phyloP scores from a whole-genome alignment of 2,329 filamentous ascomycete genomes.

The Talaromyces sp. region DNA sequence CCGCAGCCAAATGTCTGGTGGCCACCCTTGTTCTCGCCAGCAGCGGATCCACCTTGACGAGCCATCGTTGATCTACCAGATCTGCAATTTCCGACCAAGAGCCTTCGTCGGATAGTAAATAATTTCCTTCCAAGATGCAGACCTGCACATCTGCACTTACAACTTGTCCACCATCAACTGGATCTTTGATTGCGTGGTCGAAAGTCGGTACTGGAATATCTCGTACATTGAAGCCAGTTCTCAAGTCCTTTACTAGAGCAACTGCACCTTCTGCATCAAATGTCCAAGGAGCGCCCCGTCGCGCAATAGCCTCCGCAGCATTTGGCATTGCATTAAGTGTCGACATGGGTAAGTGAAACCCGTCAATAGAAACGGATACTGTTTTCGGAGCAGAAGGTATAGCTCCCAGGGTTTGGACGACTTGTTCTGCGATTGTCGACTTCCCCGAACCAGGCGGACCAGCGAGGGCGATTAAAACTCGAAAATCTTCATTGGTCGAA shows the following conservation, averaged over 20 bases:
- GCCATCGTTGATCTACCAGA: conserved; percentile 1
- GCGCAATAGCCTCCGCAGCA: conserved; percentile 13
- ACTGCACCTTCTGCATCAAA: conserved; percentile 17
- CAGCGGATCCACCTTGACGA: conserved; percentile 1
- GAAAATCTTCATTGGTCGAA: neutral
- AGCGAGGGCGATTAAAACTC: conserved; percentile 4
- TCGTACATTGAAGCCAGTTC: conserved; percentile 6
- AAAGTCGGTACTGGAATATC: conserved; percentile 14
- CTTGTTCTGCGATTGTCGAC: conserved; percentile 11
- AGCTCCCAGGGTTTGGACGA: neutral
- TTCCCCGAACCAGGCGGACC: conserved; percentile 14
- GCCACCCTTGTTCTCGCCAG: neutral
- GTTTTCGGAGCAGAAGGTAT: neutral
- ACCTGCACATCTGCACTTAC: conserved; percentile 11
- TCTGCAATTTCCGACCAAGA: neutral
- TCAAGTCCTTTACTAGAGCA: conserved; percentile 10
- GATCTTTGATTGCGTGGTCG: conserved; percentile 18
- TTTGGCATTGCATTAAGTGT: conserved; percentile 15
- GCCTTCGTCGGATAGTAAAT: conserved; percentile 12
- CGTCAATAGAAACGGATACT: conserved; percentile 15
- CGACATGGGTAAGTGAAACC: conserved; percentile 16
- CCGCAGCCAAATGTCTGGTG: neutral
- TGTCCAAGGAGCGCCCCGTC: conserved; percentile 19
- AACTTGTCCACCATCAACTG: conserved; percentile 9
- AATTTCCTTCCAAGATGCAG: conserved; percentile 14